A percentile compares a stretch with the other conserved stretches of the same genome.
Conservation (phyloP, 352 stramenopile genomes). For the Bremia lactucae region DNA sequence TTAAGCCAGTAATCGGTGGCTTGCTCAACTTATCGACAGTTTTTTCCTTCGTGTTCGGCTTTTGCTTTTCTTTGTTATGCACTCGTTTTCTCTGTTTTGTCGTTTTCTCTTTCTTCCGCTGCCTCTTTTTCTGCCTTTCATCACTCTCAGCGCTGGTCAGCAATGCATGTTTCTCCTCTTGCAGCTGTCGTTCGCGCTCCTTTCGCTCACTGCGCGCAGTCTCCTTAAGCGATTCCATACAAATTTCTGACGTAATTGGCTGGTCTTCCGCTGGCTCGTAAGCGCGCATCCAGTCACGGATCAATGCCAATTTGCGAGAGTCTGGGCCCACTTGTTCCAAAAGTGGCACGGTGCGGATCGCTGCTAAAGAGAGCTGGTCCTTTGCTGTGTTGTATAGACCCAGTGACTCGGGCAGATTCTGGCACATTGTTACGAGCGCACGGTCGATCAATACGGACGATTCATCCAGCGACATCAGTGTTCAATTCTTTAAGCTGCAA, state of each 20-base stretch:
- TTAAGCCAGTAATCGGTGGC: slow-evolving; percentile 1
- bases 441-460: slow-evolving; percentile 64
- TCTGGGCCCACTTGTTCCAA: slow-evolving; percentile 40
- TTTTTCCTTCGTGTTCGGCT: slow-evolving; percentile 7
- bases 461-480: slow-evolving; percentile 61
- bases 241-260: slow-evolving; percentile 37
- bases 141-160: slow-evolving; percentile 17
- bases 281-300: slow-evolving; percentile 68
- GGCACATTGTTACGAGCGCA: slow-evolving; percentile 64
- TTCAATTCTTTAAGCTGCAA: too few relatives aligned
- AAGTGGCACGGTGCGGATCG: slow-evolving; percentile 41
- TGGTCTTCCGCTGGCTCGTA: slow-evolving; percentile 48
- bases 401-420: slow-evolving; percentile 65
- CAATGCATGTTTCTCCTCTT: slow-evolving; percentile 37
- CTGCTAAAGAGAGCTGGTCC: slow-evolving; percentile 50
- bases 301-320: slow-evolving; percentile 50
- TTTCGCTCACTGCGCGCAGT: slow-evolving; percentile 39
- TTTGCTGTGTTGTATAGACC: slow-evolving; percentile 66
- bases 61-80: slow-evolving; percentile 9
- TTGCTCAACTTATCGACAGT: slow-evolving; percentile 1
- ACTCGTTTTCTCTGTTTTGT: slow-evolving; percentile 2
- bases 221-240: slow-evolving; percentile 42
- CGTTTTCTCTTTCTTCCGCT: slow-evolving; percentile 21
- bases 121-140: slow-evolving; percentile 16
- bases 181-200: slow-evolving; percentile 25